Base-by-base conservation (phyloP, 805 yeast genomes). In the Wickerhamiella vanderwaltii region DNA sequence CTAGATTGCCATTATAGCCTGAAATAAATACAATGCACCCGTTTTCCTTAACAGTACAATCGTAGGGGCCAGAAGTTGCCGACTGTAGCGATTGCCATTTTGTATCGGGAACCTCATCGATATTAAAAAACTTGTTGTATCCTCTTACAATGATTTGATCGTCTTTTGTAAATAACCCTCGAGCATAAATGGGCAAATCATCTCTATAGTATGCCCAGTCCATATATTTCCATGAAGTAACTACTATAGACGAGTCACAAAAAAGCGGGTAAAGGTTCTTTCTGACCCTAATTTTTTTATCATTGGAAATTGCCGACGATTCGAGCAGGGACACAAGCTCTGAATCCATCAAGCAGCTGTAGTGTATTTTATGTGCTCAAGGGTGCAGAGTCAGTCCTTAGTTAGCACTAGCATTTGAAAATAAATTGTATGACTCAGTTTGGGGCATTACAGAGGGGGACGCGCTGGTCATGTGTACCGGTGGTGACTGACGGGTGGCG, bases 51-150 rank as follows among this genome's bases (percentile, higher is more conserved):
- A 79, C 66, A 0, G 95, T 77, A 2, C 86, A 72, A 15, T 71
- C 72, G 57, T 79, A 91, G 0, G 96, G 95, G 0, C 95, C 95
- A 4, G 30, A 24, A 0, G 91, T 78, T 24, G 65, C 51, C 1
- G 49, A 36, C n/a, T 53, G 50, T 4, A 86, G 55, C 50, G 56
- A 53, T 0, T 59, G 61, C 65, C 75, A 67, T 45, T 65, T 69
- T 0, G 94, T 79, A 5, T 48, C 48, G 0, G 61, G 48, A 1
- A 71, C 67, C 57, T 91, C 98, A 47, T 67, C 72, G 3, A 85
- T 65, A 55, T 82, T 88, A 70, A 85, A 91, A 60, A 91, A 91
- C 61, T 91, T 91, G 60, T 91, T 91, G 57, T 91, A 91, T 0
- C 99, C 98, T 50, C 99, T 65, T 1, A 78, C 76, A 1, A 75